Evolutionary conservation across 768 basidiomycete genomes (phyloP), one percentile per base, ranked within the genome.

Genomic region (Lyophyllum atratum): DNA sequence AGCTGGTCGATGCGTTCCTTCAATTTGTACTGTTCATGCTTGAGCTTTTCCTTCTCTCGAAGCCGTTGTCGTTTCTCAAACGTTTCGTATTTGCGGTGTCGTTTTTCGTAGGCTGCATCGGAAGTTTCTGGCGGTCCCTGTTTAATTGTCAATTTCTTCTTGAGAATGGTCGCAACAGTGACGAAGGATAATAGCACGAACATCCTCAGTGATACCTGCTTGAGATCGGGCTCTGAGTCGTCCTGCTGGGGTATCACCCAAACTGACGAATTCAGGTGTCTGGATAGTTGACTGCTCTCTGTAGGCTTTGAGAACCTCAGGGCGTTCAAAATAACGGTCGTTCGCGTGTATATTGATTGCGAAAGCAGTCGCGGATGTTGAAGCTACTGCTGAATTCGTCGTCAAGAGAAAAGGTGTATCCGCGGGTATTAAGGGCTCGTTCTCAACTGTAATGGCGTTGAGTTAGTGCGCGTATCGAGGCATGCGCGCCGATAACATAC

Each of bases 21-120:
- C 66, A 96, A 84, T 68, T 93, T 93, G 75, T 94, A 93, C 63
- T 93, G 92, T 66, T 95, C 93, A 62, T 93, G 89, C 71, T 90
- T 89, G 53, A 95, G 82, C 68, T 93, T 93, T 72, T 96, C 93
- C 72, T 93, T 93, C 73, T 95, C 93, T 53, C 93, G 85, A 31
- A 91, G 75, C 4, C 93, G 87, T 66, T 88, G 85, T 8, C 92
- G 84, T 68, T 92, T 92, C 72, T 95, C 94, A 57, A 91, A 89
- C 14, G 81, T 82, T 69, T 95, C 93, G 70, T 91, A 94, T 68
- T 91, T 93, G 50, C 86, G 82, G 72, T 96, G 93, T 43, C 92
- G 84, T 60, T 85, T 86, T 70, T 90, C 84, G 67, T 94, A 96
- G 7, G 82, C 82, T 22, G 83, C 82, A 72, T 96, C 93, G 9